Conservation (phyloP, 768 basidiomycete species). For the Mycena latifolia region DNA sequence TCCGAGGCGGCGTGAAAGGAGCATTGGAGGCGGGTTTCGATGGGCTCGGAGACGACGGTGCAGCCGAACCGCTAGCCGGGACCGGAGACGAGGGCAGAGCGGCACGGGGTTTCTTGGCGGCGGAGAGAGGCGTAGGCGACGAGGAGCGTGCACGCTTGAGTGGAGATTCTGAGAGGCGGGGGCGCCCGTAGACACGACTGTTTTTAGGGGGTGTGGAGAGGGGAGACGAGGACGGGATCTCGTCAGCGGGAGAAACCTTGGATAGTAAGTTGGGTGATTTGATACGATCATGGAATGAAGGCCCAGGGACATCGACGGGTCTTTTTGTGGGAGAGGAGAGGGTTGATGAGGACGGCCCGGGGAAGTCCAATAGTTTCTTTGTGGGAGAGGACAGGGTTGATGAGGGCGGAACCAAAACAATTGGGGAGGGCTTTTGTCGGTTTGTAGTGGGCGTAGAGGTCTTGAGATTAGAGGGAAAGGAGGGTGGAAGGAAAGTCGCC, state of each 20-base stretch:
- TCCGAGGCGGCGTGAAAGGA: slow-evolving; percentile 30
- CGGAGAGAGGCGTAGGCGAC: slow-evolving; percentile 17
- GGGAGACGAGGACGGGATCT: slow-evolving; percentile 32
- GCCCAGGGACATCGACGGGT: neutral
- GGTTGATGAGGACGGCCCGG: slow-evolving; percentile 42
- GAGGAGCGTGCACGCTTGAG: slow-evolving; percentile 30
- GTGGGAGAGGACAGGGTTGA: slow-evolving; percentile 29
- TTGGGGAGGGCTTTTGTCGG: slow-evolving; percentile 59
- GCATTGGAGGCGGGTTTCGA: slow-evolving; percentile 9
- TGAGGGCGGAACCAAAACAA: slow-evolving; percentile 38
- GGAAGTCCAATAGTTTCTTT: neutral
- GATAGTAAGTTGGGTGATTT: slow-evolving; percentile 1
- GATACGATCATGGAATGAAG: neutral
- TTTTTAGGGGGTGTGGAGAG: slow-evolving; percentile 41
- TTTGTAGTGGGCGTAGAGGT: slow-evolving; percentile 63
- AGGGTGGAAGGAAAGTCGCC: slow-evolving; percentile 64
- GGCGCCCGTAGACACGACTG: slow-evolving; percentile 36
- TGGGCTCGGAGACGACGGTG: neutral
- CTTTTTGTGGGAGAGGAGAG: slow-evolving; percentile 11
- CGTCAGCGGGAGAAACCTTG: slow-evolving; percentile 10
- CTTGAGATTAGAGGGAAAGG: slow-evolving; percentile 63
- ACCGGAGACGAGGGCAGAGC: neutral
- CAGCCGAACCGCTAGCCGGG: slow-evolving; percentile 13
- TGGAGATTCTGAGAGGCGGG: slow-evolving; percentile 4
- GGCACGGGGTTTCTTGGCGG: slow-evolving; percentile 26